Percentiles rank a stretch among this genome's conserved stretches.
phyloP scores from a whole-genome alignment of 306 rosid genomes.

The Malus domestica region ASM211411v1 NC_041794.1:31468501-31469000 shows the following conservation, averaged over 20 bases:
- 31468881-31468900: neutral
- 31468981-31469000: neutral
- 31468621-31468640: neutral
- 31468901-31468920: neutral
- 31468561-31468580: neutral
- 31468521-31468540: slow-evolving; percentile 1
- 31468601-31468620: neutral
- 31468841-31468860: neutral
- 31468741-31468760: slow-evolving; percentile 29
- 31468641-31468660: slow-evolving; percentile 9
- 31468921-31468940: neutral
- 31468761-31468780: slow-evolving; percentile 48
- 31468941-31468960: neutral
- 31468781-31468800: slow-evolving; percentile 72
- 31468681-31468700: slow-evolving; percentile 82
- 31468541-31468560: neutral
- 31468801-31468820: neutral
- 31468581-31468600: neutral
- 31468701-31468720: slow-evolving; percentile 59
- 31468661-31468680: slow-evolving; percentile 67
- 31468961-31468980: neutral
- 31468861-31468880: neutral
- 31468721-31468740: slow-evolving; percentile 20
- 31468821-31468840: neutral
- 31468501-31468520: neutral